phyloP scores from a whole-genome alignment of 2,329 filamentous ascomycete genomes.

The Xylariaceae sp. region DNA sequence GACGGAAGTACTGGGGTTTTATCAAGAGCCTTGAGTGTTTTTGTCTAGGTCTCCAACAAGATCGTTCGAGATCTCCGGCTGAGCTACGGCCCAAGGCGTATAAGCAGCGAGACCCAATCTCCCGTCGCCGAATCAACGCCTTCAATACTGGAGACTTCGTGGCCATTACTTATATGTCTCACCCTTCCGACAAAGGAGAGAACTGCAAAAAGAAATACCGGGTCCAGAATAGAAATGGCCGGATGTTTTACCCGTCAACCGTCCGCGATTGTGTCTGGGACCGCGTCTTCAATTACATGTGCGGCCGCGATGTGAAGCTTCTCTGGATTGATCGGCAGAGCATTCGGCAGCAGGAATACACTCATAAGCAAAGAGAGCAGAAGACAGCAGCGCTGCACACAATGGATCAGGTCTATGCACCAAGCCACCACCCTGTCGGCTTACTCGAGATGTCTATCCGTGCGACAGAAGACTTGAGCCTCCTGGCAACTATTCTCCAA shows the following conservation, averaged over 20 bases:
- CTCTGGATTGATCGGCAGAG: neutral
- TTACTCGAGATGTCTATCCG: constrained; percentile 20
- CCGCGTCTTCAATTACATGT: neutral
- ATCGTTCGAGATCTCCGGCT: too few relatives aligned
- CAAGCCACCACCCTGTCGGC: neutral
- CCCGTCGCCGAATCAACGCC: too few relatives aligned
- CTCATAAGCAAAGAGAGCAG: too few relatives aligned
- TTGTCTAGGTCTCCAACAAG: neutral
- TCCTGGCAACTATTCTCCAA: constrained; percentile 16
- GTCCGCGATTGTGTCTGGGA: neutral
- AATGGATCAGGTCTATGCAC: too few relatives aligned
- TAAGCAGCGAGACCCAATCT: too few relatives aligned
- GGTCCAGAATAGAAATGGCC: neutral
- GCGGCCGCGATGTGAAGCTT: neutral
- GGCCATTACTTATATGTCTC: neutral
- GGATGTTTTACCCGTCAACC: neutral
- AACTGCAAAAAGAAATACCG: neutral
- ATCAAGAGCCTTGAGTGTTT: neutral
- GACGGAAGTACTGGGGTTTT: neutral
- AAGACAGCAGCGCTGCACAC: too few relatives aligned
- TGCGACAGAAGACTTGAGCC: constrained; percentile 1
- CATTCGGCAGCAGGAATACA: too few relatives aligned
- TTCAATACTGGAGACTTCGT: too few relatives aligned
- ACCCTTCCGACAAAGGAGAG: neutral
- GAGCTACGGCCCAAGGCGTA: too few relatives aligned